Evolutionary conservation across 768 basidiomycete species (phyloP), one percentile per base, ranked within the genome.

Genomic region (Royoungia palumana): DNA sequence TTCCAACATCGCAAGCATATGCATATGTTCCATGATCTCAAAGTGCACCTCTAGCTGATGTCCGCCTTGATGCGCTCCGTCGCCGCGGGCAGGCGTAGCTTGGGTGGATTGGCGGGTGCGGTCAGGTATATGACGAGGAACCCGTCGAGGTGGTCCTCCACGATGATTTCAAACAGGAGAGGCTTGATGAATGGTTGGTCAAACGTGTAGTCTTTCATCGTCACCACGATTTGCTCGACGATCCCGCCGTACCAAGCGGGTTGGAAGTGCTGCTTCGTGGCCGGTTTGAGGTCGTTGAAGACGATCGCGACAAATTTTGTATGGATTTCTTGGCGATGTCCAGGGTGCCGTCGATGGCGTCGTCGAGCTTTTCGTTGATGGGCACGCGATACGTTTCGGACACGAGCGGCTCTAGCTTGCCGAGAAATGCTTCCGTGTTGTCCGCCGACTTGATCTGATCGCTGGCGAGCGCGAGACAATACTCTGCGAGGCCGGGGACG

Each of bases 301-400:
- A 98, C 85, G 60, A 95, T 83, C 58, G 90, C 89, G 61, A 99
- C 94, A 49, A 99, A 80, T 0, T 87, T 59, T 95, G 89, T 17
- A 89, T 93, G 74, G 94, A 98, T 66, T 90, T 91, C 75, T 98
- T 98, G 44, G 94, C 94, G 34, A 98, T 91, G 68, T 99, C 96
- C 54, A 98, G 80, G 68, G 94, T 98, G 4, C 96, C 96, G 64
- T 99, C 95, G 56, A 98, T 97, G 28, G 94, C 93, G 55, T 95
- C 89, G 72, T 96, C 96, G 44, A 98, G 74, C 37, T 83, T 80
- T 60, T 93, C 91, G 56, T 80, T 84, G 60, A 98, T 95, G 6
- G 80, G 75, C 12, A 72, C 76, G 37, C 86, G 77, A 68, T 98
- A 98, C 71, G 96, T 98, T 62, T 89, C 86, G 9, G 89, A 92